phyloP scores from a whole-genome alignment of 305 asterid species.

The Fraxinus angustifolia region DNA sequence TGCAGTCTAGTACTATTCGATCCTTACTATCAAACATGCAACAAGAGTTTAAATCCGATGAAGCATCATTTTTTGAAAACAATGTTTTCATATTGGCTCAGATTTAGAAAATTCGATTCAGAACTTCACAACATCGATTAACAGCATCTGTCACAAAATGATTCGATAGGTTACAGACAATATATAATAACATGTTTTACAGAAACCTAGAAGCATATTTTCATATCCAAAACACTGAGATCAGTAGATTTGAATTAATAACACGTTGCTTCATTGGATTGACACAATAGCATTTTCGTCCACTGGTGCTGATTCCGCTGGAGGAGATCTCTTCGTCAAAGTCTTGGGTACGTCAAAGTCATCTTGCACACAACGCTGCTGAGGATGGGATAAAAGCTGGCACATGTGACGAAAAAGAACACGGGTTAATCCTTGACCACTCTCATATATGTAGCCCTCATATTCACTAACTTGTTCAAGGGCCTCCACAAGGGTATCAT shows the following conservation, averaged over 20 bases:
- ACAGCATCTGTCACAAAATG: slow-evolving; percentile 6
- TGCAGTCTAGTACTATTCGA: neutral
- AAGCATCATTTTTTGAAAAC: neutral
- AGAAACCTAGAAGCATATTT: slow-evolving; percentile 12
- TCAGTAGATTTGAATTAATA: slow-evolving; percentile 4
- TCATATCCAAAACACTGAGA: neutral
- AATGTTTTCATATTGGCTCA: neutral
- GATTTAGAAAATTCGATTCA: neutral
- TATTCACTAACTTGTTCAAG: slow-evolving; percentile 71
- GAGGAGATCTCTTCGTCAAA: slow-evolving; percentile 52
- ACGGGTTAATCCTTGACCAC: slow-evolving; percentile 82
- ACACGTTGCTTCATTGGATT: slow-evolving; percentile 38
- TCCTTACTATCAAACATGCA: neutral
- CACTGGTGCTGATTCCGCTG: slow-evolving; percentile 39
- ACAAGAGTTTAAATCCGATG: slow-evolving; percentile 5
- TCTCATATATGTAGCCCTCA: slow-evolving; percentile 87
- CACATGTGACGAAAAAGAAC: slow-evolving; percentile 72
- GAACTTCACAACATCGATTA: slow-evolving; percentile 8
- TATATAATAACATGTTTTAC: slow-evolving; percentile 15
- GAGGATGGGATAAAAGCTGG: slow-evolving; percentile 73
- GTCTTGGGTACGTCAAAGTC: slow-evolving; percentile 74
- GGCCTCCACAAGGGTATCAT: slow-evolving; percentile 87
- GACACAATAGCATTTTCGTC: slow-evolving; percentile 47
- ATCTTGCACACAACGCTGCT: slow-evolving; percentile 84
- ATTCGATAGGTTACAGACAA: neutral